A percentile compares a stretch with the other conserved stretches of the same genome.
Conservation (phyloP, 2,329 filamentous ascomycete species). For the Talaromyces funiculosus region DNA sequence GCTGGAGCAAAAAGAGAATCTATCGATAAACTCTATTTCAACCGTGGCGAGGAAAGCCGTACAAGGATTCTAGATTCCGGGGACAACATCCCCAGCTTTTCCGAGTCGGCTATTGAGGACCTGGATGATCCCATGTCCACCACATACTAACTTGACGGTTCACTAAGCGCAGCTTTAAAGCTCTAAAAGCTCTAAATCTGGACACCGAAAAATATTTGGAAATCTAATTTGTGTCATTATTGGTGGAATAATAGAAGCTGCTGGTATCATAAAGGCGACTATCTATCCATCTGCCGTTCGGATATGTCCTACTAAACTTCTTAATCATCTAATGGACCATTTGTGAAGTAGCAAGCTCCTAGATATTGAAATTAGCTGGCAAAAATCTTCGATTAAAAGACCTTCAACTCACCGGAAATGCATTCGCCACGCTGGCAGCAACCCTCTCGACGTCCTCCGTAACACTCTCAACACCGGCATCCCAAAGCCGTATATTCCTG, state of each 20-base stretch:
- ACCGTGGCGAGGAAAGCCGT: not conserved
- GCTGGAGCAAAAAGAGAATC: not conserved
- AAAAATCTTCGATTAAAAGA: not conserved
- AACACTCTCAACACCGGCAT: conserved; percentile 76
- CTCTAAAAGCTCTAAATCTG: not conserved
- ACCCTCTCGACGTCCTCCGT: conserved; percentile 87
- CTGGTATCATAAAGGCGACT: not conserved
- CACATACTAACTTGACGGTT: not conserved
- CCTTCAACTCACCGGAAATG: conserved; percentile 62
- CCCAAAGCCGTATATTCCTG: conserved; percentile 77
- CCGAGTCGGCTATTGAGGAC: not conserved
- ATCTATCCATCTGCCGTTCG: not conserved
- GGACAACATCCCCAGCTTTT: not conserved
- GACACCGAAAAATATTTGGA: not conserved
- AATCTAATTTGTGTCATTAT: not conserved
- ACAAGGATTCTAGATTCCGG: not conserved
- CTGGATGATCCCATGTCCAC: not conserved
- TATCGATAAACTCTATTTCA: not conserved
- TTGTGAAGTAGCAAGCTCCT: conserved; percentile 33
- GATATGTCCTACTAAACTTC: not conserved
- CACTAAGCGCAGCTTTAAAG: not conserved
- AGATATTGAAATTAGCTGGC: conserved; percentile 11
- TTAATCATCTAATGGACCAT: conserved; percentile 27
- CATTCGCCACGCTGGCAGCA: conserved; percentile 70
- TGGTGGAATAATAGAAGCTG: not conserved